phyloP scores from a whole-genome alignment of 163 green algal species.

The Picocystis sp. region DNA sequence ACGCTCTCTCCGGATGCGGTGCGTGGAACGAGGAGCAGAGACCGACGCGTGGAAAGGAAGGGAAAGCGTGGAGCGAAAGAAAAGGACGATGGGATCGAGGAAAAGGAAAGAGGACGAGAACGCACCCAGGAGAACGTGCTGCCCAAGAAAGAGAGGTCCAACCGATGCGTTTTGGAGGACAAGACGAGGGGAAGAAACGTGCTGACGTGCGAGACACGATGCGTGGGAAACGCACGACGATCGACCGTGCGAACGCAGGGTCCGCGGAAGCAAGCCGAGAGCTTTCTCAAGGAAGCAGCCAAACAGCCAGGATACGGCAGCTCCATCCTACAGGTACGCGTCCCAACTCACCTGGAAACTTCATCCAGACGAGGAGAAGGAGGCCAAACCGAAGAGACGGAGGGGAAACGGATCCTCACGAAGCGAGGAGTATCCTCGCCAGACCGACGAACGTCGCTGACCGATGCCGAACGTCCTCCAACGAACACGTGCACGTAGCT shows the following conservation, averaged over 20 bases:
- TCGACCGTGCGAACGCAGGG: no score
- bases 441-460: not conserved
- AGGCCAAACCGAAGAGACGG: not conserved
- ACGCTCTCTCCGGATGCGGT: constrained; percentile 24
- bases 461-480: not conserved
- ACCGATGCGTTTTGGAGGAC: no score
- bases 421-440: not conserved
- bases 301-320: constrained; percentile 55
- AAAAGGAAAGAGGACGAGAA: no score
- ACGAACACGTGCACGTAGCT: constrained; percentile 31
- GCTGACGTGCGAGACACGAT: no score
- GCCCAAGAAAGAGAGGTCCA: no score
- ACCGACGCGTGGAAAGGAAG: no score
- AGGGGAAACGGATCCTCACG: not conserved
- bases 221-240: no score
- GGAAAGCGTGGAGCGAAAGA: no score
- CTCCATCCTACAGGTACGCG: constrained; percentile 47
- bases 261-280: constrained; percentile 60
- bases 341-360: not conserved
- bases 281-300: constrained; percentile 38
- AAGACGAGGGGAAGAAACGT: no score
- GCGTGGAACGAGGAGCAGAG: not conserved
- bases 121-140: no score
- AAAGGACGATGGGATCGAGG: no score
- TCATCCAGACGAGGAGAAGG: no score